phyloP scores from a whole-genome alignment of 805 yeast species.

The Sporopachydermia quercuum region DNA sequence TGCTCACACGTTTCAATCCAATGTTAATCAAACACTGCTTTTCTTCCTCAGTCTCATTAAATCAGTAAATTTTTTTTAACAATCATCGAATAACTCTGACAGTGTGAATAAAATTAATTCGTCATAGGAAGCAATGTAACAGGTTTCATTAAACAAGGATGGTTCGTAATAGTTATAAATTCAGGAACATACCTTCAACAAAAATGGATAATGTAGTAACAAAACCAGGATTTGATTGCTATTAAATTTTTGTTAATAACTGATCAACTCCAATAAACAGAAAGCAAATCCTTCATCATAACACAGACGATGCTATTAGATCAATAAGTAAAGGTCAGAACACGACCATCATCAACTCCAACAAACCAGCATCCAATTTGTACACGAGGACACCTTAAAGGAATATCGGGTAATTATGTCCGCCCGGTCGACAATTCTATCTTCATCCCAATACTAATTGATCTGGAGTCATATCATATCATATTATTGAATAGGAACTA shows the following conservation, averaged over 20 bases:
- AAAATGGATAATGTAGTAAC: too few relatives aligned
- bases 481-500: conserved; percentile 1
- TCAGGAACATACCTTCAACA: too few relatives aligned
- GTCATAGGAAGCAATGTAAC: background rate
- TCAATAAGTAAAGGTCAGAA: conserved; percentile 28
- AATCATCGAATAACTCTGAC: background rate
- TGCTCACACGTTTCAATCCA: too few relatives aligned
- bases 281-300: conserved; percentile 11
- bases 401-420: conserved; percentile 21
- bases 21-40: too few relatives aligned
- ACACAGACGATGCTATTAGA: too few relatives aligned
- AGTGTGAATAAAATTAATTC: background rate
- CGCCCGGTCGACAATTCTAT: conserved; percentile 32
- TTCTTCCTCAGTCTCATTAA: conserved; percentile 1
- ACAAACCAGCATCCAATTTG: conserved; percentile 18
- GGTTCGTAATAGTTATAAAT: background rate
- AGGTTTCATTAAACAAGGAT: too few relatives aligned
- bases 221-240: too few relatives aligned
- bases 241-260: too few relatives aligned
- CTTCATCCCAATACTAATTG: conserved; percentile 7
- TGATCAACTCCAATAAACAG: background rate
- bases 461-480: conserved; percentile 1
- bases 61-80: conserved; percentile 1
- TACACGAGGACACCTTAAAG: conserved; percentile 19
- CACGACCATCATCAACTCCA: conserved; percentile 27